Conservation (phyloP, 1,284 basidiomycete species). For the Stereum hirsutum region DNA sequence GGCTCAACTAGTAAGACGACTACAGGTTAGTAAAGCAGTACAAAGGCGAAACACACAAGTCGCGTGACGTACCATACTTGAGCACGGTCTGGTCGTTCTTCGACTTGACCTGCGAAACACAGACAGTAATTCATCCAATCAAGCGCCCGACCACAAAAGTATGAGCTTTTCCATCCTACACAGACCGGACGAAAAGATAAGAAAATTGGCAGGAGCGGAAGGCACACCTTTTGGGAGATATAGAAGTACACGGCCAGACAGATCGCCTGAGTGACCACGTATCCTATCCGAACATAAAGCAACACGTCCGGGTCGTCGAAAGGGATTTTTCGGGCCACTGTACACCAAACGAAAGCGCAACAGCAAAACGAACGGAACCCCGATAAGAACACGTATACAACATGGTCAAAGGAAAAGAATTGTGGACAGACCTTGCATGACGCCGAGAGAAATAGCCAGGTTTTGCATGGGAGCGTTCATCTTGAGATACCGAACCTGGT, state of each 20-base stretch:
- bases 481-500: not conserved
- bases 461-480: slow-evolving; percentile 29
- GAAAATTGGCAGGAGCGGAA: not conserved
- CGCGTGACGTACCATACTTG: slow-evolving; percentile 70
- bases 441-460: slow-evolving; percentile 80
- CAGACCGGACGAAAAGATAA: not conserved
- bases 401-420: slow-evolving; percentile 4
- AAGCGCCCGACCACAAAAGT: too few species aligned
- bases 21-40: slow-evolving; percentile 8
- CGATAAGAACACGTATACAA: not conserved
- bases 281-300: slow-evolving; percentile 77
- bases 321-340: slow-evolving; percentile 85
- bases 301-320: slow-evolving; percentile 87
- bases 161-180: too few species aligned
- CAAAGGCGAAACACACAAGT: not conserved
- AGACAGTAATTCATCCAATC: not conserved
- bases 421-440: slow-evolving; percentile 69
- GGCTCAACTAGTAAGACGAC: slow-evolving; percentile 42
- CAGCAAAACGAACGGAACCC: too few species aligned
- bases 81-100: slow-evolving; percentile 95
- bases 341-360: not conserved
- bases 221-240: slow-evolving; percentile 51
- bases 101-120: slow-evolving; percentile 61
- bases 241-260: slow-evolving; percentile 74
- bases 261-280: slow-evolving; percentile 67